phyloP scores from a whole-genome alignment of 345 rosid species.

The Psidium guajava region DNA sequence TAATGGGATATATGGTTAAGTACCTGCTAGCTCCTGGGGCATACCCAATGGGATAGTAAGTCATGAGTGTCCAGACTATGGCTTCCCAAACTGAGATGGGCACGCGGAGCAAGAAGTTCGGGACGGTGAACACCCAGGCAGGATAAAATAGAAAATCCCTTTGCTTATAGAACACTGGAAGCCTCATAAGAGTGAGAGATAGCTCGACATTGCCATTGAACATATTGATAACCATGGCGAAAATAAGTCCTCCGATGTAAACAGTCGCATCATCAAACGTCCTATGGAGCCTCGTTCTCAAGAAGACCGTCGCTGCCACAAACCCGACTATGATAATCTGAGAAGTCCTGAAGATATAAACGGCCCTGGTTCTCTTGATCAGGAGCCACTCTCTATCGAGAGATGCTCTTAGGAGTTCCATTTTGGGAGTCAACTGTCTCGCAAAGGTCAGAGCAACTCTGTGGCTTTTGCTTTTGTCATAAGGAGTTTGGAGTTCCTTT shows the following conservation, averaged over 20 bases:
- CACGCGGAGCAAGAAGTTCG: constrained; percentile 26
- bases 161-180: constrained; percentile 67
- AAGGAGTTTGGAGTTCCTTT: constrained; percentile 17
- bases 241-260: constrained; percentile 47
- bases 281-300: constrained; percentile 31
- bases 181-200: constrained; percentile 40
- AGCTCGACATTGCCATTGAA: constrained; percentile 62
- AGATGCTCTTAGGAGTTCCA: constrained; percentile 29
- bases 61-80: constrained; percentile 45
- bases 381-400: constrained; percentile 26
- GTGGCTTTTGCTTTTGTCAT: constrained; percentile 14
- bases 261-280: constrained; percentile 15
- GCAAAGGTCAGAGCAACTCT: constrained; percentile 16
- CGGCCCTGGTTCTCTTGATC: constrained; percentile 20
- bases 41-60: constrained; percentile 63
- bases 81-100: constrained; percentile 38
- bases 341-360: constrained; percentile 24
- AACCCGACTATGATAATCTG: constrained; percentile 39
- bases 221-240: constrained; percentile 28
- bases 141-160: constrained; percentile 61
- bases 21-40: constrained; percentile 48
- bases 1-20: background rate
- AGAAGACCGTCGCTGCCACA: constrained; percentile 36
- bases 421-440: constrained; percentile 10
- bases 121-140: constrained; percentile 64